phyloP scores from a whole-genome alignment of 2,329 filamentous ascomycete genomes.

The Pseudogymnoascus verrucosus region DNA sequence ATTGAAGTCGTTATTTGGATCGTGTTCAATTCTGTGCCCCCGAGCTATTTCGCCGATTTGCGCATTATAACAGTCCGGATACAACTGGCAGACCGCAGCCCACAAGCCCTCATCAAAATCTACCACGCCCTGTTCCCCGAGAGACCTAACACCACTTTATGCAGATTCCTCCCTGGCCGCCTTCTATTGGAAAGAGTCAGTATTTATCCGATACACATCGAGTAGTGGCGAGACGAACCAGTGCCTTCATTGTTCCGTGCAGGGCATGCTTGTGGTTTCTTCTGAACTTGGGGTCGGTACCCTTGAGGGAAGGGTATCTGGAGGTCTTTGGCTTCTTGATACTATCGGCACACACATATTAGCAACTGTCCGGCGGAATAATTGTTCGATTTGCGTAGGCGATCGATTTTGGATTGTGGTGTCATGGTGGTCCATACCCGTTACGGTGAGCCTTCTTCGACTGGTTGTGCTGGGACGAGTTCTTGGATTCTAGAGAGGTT shows the following conservation, averaged over 20 bases:
- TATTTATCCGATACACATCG: not conserved
- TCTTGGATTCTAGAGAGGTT: slow-evolving; percentile 79
- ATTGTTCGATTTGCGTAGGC: not conserved
- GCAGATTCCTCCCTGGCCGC: not conserved
- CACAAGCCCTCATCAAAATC: slow-evolving; percentile 6
- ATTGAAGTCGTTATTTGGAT: slow-evolving; percentile 8
- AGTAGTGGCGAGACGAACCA: slow-evolving; percentile 55
- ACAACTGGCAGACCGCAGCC: slow-evolving; percentile 4
- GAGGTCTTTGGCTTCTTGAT: slow-evolving; percentile 99
- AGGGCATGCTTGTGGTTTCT: slow-evolving; percentile 99
- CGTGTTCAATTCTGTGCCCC: slow-evolving; percentile 6
- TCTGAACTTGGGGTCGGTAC: slow-evolving; percentile 99
- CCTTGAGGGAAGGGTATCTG: slow-evolving; percentile 97
- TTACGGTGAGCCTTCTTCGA: slow-evolving; percentile 98
- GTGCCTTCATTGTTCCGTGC: slow-evolving; percentile 94
- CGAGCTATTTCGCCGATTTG: slow-evolving; percentile 5
- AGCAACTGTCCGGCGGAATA: not conserved
- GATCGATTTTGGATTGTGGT: not conserved
- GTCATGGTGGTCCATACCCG: slow-evolving; percentile 58
- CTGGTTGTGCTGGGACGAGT: slow-evolving; percentile 99
- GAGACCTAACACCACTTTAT: not conserved
- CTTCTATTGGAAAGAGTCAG: slow-evolving; percentile 3
- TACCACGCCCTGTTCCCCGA: slow-evolving; percentile 3
- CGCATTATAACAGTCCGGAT: slow-evolving; percentile 7
- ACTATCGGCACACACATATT: slow-evolving; percentile 41